phyloP scores from a whole-genome alignment of 2,329 filamentous ascomycete species.

The Dissoconium aciculare region DNA sequence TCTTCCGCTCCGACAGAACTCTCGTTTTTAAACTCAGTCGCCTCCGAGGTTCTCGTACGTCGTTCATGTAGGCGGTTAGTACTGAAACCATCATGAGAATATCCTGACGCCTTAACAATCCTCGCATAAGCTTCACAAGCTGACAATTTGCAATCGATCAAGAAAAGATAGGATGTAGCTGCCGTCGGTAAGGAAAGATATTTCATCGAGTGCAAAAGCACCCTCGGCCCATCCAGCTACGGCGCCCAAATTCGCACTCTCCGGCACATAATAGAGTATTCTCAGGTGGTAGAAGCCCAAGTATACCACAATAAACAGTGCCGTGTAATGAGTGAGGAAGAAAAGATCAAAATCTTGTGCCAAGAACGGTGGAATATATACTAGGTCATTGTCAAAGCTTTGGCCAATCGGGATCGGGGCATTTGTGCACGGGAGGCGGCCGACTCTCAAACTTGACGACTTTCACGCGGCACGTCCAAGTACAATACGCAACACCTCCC shows the following conservation, averaged over 20 bases:
- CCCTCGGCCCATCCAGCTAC: constrained; percentile 52
- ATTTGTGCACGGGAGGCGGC: constrained; percentile 7
- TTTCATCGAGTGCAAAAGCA: constrained; percentile 35
- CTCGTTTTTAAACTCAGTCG: too few relatives aligned
- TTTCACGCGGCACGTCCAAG: not conserved
- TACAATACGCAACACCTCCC: not conserved
- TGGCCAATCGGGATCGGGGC: not conserved
- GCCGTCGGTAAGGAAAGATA: constrained; percentile 52
- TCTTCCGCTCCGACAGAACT: too few relatives aligned
- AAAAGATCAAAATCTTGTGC: constrained; percentile 14
- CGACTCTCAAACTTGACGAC: not conserved
- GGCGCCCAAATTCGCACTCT: constrained; percentile 42
- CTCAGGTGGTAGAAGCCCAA: constrained; percentile 34
- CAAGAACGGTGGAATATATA: constrained; percentile 6
- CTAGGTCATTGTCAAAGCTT: constrained; percentile 1
- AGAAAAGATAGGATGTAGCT: constrained; percentile 35
- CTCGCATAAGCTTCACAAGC: too few relatives aligned
- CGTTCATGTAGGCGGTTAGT: too few relatives aligned
- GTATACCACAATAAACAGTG: constrained; percentile 51
- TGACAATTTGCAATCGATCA: too few relatives aligned
- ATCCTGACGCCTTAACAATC: too few relatives aligned
- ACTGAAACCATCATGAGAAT: too few relatives aligned
- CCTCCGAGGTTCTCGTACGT: too few relatives aligned
- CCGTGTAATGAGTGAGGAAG: constrained; percentile 41
- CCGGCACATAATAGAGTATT: constrained; percentile 49